A percentile compares a stretch with the other conserved stretches of the same genome.
phyloP scores from a whole-genome alignment of 768 basidiomycete genomes.

The Boletus reticuloceps region DNA sequence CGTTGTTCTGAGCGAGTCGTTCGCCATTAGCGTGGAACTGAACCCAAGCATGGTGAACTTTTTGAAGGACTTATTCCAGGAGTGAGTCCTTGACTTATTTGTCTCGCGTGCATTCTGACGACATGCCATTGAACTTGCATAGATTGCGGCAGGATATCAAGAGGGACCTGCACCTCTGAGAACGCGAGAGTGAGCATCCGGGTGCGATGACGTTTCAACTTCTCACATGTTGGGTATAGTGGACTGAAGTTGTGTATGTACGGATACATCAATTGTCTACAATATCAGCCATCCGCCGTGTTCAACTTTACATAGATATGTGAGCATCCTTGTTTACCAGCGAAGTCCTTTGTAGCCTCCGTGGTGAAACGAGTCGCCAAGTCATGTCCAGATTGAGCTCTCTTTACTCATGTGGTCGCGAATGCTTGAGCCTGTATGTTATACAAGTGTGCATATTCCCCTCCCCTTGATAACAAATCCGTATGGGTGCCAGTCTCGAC shows the following conservation, averaged over 20 bases:
- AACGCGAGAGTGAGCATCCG: background rate
- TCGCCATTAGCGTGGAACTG: background rate
- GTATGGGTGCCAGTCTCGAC: conserved; percentile 34
- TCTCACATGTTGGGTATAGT: too few species aligned
- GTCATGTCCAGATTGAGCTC: too few species aligned
- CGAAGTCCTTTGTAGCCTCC: too few species aligned
- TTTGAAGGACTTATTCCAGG: background rate
- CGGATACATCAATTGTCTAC: too few species aligned
- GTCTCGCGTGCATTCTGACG: background rate
- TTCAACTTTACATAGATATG: too few species aligned
- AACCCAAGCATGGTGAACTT: background rate
- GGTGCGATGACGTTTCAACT: too few species aligned
- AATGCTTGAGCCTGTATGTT: conserved; percentile 34
- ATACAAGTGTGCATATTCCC: conserved; percentile 35
- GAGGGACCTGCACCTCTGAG: background rate
- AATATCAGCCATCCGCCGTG: too few species aligned
- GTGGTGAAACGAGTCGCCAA: too few species aligned
- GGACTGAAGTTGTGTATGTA: too few species aligned
- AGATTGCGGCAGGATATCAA: background rate
- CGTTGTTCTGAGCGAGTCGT: background rate
- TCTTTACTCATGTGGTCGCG: background rate
- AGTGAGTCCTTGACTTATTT: background rate
- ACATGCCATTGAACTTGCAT: background rate
- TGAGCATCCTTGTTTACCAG: too few species aligned
- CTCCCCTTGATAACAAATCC: conserved; percentile 26